Conservation (phyloP, 75 land plant species). For the Picea glauca region DNA sequence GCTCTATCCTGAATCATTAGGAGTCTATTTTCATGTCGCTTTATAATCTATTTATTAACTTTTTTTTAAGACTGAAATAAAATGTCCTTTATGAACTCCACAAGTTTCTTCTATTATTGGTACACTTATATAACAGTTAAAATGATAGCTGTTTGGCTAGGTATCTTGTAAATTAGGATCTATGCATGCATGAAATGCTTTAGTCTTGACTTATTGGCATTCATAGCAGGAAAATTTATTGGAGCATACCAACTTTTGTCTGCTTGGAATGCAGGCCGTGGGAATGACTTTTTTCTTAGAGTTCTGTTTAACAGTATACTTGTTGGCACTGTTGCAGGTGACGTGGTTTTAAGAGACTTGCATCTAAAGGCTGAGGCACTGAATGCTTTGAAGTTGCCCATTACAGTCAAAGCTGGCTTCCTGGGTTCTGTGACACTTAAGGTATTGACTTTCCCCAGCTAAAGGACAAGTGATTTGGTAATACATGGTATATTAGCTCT, state of each 20-base stretch:
- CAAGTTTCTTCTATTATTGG: neutral
- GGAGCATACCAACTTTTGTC: neutral
- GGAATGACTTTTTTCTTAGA: conserved; percentile 6
- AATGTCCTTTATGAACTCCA: too few species aligned
- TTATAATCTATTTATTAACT: too few species aligned
- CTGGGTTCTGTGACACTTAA: conserved; percentile 93
- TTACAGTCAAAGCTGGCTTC: conserved; percentile 93
- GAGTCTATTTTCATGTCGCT: too few species aligned
- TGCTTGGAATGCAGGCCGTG: neutral
- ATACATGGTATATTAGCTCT: neutral
- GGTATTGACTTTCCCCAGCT: conserved; percentile 31
- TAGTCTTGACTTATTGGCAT: neutral
- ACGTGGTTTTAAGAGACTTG: conserved; percentile 94
- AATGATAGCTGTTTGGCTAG: neutral
- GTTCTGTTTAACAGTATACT: neutral
- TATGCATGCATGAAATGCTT: neutral
- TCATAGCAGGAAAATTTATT: neutral
- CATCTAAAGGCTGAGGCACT: conserved; percentile 93
- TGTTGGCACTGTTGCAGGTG: conserved; percentile 49
- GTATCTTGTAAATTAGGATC: neutral
- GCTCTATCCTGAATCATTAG: neutral
- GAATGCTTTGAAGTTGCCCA: conserved; percentile 84
- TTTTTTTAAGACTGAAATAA: too few species aligned
- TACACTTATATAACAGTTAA: neutral
- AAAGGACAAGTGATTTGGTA: neutral